Conservation (phyloP, 2,329 filamentous ascomycete species). For the Pyrenophora seminiperda region DNA sequence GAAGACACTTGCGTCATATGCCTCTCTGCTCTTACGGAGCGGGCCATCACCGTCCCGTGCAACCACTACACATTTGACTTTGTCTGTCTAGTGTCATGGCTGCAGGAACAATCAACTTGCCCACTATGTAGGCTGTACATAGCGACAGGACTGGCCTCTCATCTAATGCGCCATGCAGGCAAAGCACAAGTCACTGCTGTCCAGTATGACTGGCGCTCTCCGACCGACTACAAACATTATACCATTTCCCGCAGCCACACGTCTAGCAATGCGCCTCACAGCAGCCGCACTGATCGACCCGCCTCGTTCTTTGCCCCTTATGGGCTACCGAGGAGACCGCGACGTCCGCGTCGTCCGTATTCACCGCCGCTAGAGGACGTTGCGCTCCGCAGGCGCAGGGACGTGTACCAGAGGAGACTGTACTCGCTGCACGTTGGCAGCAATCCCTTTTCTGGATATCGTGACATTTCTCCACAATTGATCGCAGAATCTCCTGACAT, state of each 20-base stretch:
- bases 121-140: slow-evolving; percentile 72
- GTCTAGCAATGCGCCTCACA: slow-evolving; percentile 4
- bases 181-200: slow-evolving; percentile 63
- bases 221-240: slow-evolving; percentile 64
- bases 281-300: not conserved
- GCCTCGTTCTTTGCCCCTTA: slow-evolving; percentile 22
- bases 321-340: slow-evolving; percentile 24
- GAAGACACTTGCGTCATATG: slow-evolving; percentile 76
- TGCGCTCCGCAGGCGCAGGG: slow-evolving; percentile 65
- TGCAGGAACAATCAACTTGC: slow-evolving; percentile 72
- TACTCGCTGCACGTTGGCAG: slow-evolving; percentile 83
- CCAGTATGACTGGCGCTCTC: slow-evolving; percentile 65
- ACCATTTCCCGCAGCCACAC: slow-evolving; percentile 50
- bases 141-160: not conserved
- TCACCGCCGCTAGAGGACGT: slow-evolving; percentile 43
- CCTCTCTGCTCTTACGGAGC: slow-evolving; percentile 74
- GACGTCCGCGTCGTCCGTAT: slow-evolving; percentile 24
- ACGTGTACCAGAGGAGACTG: slow-evolving; percentile 73
- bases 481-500: slow-evolving; percentile 70
- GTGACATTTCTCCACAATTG: slow-evolving; percentile 69
- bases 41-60: slow-evolving; percentile 75
- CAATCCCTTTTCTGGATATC: slow-evolving; percentile 77
- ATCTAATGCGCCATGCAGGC: slow-evolving; percentile 41
- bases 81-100: slow-evolving; percentile 80
- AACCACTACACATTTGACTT: slow-evolving; percentile 84